phyloP scores from a whole-genome alignment of 2,329 filamentous ascomycete genomes.

The Mollisiaceae sp. region DNA sequence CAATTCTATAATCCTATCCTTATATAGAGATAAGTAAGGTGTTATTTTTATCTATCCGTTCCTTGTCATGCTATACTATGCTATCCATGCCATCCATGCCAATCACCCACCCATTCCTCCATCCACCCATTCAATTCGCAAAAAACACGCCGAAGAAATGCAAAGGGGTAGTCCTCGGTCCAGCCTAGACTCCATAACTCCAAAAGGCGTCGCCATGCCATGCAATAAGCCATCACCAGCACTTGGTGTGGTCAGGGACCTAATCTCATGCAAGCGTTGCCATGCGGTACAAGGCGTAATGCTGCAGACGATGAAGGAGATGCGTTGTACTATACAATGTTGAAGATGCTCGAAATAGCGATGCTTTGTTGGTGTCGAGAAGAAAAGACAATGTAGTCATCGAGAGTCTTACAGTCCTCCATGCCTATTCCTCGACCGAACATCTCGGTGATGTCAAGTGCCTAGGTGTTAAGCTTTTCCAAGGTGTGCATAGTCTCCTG shows the following conservation, averaged over 20 bases:
- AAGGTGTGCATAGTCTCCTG: background rate
- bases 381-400: background rate
- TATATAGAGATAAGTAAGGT: background rate
- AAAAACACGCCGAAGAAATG: background rate
- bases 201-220: background rate
- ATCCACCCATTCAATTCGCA: background rate
- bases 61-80: background rate
- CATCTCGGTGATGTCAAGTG: background rate
- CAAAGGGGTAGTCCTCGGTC: slow-evolving; percentile 19
- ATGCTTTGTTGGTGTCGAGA: background rate
- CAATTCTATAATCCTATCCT: background rate
- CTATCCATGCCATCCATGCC: background rate
- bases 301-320: background rate
- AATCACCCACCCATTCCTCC: too few relatives aligned
- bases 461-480: background rate
- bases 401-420: background rate
- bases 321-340: background rate
- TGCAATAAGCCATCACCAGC: slow-evolving; percentile 26
- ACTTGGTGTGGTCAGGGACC: slow-evolving; percentile 25
- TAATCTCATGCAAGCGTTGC: background rate
- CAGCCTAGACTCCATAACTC: slow-evolving; percentile 16
- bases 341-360: background rate
- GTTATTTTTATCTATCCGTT: background rate
- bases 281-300: background rate
- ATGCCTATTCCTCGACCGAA: background rate